Conservation (phyloP, 257 asterid species). For the Perilla frutescens region DNA sequence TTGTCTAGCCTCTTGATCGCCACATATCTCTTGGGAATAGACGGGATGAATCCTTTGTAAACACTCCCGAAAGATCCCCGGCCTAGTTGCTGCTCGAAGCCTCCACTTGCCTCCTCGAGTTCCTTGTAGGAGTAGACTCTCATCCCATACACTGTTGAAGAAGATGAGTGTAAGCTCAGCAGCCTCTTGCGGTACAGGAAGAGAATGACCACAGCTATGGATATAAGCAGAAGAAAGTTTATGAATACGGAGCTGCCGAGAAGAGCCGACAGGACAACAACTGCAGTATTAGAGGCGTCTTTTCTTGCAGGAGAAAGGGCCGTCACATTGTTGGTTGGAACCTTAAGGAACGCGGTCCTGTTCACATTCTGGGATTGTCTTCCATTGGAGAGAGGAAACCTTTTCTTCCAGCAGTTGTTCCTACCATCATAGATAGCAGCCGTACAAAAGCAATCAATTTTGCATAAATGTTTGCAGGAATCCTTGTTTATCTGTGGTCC, state of each 20-base stretch:
- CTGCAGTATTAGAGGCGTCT: constrained; percentile 23
- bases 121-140: constrained; percentile 42
- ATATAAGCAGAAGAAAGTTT: constrained; percentile 30
- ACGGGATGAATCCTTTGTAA: constrained; percentile 46
- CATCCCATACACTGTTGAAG: constrained; percentile 14
- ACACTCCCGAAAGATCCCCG: constrained; percentile 62
- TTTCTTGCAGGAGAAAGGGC: background rate
- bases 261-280: constrained; percentile 45
- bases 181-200: constrained; percentile 28
- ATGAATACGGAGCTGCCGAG: constrained; percentile 49
- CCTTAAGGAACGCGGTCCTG: constrained; percentile 38
- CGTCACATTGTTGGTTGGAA: constrained; percentile 10
- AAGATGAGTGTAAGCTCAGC: background rate
- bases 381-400: constrained; percentile 51
- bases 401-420: constrained; percentile 51
- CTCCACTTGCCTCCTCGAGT: constrained; percentile 45
- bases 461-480: constrained; percentile 37
- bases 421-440: constrained; percentile 35
- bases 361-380: constrained; percentile 16
- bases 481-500: constrained; percentile 1
- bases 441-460: constrained; percentile 48
- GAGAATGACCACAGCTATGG: constrained; percentile 21
- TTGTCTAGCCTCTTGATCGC: constrained; percentile 58
- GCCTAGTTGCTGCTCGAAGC: constrained; percentile 50
- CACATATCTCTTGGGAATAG: constrained; percentile 17